phyloP scores from a whole-genome alignment of 2,329 filamentous ascomycete genomes.

The Aspergillus sp. region DNA sequence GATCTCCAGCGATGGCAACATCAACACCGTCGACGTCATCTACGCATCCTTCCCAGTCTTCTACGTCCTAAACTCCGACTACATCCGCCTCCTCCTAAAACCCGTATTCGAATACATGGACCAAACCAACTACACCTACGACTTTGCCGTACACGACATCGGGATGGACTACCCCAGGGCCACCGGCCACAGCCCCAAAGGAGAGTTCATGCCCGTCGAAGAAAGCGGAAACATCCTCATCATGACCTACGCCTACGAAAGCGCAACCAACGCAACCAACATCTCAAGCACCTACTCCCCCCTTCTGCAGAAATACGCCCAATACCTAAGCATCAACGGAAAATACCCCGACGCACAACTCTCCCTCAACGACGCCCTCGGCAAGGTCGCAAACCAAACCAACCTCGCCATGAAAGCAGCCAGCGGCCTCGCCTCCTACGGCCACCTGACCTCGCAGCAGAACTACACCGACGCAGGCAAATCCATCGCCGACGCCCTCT shows the following conservation, averaged over 20 bases:
- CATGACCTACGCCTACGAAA: conserved; percentile 38
- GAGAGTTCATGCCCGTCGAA: conserved; percentile 42
- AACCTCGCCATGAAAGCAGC: conserved; percentile 47
- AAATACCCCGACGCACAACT: conserved; percentile 38
- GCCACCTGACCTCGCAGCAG: conserved; percentile 26
- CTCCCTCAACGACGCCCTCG: conserved; percentile 44
- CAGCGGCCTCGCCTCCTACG: conserved; percentile 40
- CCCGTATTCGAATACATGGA: conserved; percentile 44
- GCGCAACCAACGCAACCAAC: conserved; percentile 36
- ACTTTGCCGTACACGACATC: conserved; percentile 40
- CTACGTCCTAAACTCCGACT: conserved; percentile 41
- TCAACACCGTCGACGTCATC: conserved; percentile 46
- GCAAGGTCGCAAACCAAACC: conserved; percentile 43
- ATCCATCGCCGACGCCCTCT: conserved; percentile 36
- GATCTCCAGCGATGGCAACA: conserved; percentile 44
- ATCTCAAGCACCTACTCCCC: conserved; percentile 34
- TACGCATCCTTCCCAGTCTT: conserved; percentile 45
- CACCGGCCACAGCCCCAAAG: conserved; percentile 36
- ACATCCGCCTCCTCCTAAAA: conserved; percentile 43
- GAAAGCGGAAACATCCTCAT: conserved; percentile 42
- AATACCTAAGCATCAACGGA: conserved; percentile 40
- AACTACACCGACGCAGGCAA: conserved; percentile 37
- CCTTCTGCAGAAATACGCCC: conserved; percentile 37
- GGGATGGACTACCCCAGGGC: conserved; percentile 42
- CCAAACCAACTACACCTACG: conserved; percentile 34